Percentiles rank a stretch among this genome's conserved stretches.
Evolutionary conservation across 1,284 basidiomycete genomes (phyloP).

Genomic region (Xanthoconium separans): DNA sequence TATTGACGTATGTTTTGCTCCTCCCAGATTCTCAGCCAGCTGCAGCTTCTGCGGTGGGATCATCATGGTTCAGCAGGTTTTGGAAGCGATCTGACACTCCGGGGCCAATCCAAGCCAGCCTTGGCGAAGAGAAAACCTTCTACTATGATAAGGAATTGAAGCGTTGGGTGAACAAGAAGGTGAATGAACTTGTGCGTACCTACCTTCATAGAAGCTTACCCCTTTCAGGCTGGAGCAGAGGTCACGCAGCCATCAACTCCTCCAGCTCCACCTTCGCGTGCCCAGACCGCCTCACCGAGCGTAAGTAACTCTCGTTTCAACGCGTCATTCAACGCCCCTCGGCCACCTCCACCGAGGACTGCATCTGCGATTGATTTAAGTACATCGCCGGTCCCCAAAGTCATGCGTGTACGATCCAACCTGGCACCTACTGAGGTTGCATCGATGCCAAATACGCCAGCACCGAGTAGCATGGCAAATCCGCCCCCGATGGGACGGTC

Average conservation of each 20-base stretch:
- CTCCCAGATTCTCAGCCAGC: slow-evolving; percentile 30
- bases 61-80: slow-evolving; percentile 83
- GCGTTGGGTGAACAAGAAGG: slow-evolving; percentile 96
- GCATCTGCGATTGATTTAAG: slow-evolving; percentile 61
- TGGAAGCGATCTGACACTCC: slow-evolving; percentile 62
- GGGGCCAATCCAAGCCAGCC: slow-evolving; percentile 83
- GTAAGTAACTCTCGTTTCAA: slow-evolving; percentile 37
- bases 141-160: slow-evolving; percentile 95
- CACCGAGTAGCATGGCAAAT: slow-evolving; percentile 29
- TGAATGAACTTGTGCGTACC: slow-evolving; percentile 35
- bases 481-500: slow-evolving; percentile 55
- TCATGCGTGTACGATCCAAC: slow-evolving; percentile 63
- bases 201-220: slow-evolving; percentile 3
- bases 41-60: slow-evolving; percentile 40
- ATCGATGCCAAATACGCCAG: slow-evolving; percentile 36
- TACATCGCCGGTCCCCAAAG: slow-evolving; percentile 48
- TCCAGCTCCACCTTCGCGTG: slow-evolving; percentile 56
- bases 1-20: not conserved
- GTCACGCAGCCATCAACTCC: slow-evolving; percentile 44
- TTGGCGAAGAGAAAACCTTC: slow-evolving; percentile 91
- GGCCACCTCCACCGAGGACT: slow-evolving; percentile 52
- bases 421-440: slow-evolving; percentile 51
- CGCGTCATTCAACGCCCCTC: slow-evolving; percentile 25
- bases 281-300: slow-evolving; percentile 77
- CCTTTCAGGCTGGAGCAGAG: slow-evolving; percentile 50